Base-by-base conservation (phyloP, 2,329 filamentous ascomycete species). In the Periconia digitata region DNA sequence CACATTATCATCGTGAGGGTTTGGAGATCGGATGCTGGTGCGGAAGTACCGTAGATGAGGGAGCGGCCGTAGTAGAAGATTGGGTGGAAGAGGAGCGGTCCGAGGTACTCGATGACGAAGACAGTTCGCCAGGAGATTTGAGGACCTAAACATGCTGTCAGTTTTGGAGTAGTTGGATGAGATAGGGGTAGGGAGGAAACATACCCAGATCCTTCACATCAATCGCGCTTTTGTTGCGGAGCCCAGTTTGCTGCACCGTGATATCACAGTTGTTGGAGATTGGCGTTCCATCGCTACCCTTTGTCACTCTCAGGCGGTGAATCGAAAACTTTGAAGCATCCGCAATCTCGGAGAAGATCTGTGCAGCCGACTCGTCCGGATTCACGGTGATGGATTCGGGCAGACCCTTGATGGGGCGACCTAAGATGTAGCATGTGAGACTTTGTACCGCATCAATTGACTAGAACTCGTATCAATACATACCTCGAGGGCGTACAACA, bases 121-220 rank as follows among this genome's bases (percentile, higher is more conserved):
- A 97, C 92, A 51, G 90, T 94, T 56, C 85, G 86, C 94, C 94
- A 99, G 54, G 84, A 85, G 47, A 96, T 87, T 73, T 99, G 94
- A 41, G 86, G 83, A 15, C 94, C 91, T 95, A 55, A 21, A 50
- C 8, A 20, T 39, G 24, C n/a, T 39, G 50, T 57, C 37, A 54
- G 55, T n/a, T 16, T 12, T 24, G 23, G 4, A 8, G 10, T 15
- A 15, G 10, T 15, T 10, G 17, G 15, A 20, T 12, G 10, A 10
- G 18, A 7, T 4, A n/a, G 6, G 18, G 8, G 24, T 35, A 22
- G 18, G 18, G 8, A 44, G 17, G 40, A 38, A 20, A 29, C 43
- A 40, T 81, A 92, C 91, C 94, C 23, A 99, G 80, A 70, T 99
- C 92, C 77, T 99, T 97, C 55, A 97, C 89, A 59, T 94, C 84